Evolutionary conservation across 345 rosid genomes (phyloP).

Genomic region (Adansonia digitata): DNA sequence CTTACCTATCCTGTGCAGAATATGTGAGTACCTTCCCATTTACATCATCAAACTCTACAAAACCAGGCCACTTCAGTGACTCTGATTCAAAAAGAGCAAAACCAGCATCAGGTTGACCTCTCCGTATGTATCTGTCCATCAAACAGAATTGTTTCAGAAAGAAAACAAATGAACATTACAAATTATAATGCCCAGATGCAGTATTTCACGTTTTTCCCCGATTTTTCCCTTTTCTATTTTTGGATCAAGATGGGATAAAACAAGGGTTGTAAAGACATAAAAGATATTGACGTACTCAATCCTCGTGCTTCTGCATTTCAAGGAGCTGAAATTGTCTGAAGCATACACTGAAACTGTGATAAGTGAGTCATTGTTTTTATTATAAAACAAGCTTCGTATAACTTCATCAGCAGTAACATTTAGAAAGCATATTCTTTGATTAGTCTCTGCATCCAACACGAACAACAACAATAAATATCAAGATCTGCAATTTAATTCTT

Average conservation of each 20-base stretch:
- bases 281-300: too few relatives aligned
- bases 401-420: too few relatives aligned
- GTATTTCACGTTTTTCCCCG: not conserved
- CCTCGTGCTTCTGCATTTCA: too few relatives aligned
- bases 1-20: slow-evolving; percentile 58
- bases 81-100: slow-evolving; percentile 95
- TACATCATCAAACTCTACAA: slow-evolving; percentile 98
- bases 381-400: too few relatives aligned
- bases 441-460: slow-evolving; percentile 46
- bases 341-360: slow-evolving; percentile 63
- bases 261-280: not conserved
- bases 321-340: slow-evolving; percentile 15
- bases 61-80: slow-evolving; percentile 98
- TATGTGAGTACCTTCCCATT: slow-evolving; percentile 93
- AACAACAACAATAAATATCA: not conserved
- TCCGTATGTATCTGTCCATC: slow-evolving; percentile 18
- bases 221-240: not conserved
- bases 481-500: not conserved
- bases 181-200: not conserved
- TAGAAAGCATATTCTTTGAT: too few relatives aligned
- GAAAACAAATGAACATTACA: not conserved
- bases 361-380: slow-evolving; percentile 61
- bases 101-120: slow-evolving; percentile 93
- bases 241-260: not conserved
- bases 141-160: not conserved